Base-by-base conservation (phyloP, 805 yeast species). In the Monosporozyma solicola region DNA sequence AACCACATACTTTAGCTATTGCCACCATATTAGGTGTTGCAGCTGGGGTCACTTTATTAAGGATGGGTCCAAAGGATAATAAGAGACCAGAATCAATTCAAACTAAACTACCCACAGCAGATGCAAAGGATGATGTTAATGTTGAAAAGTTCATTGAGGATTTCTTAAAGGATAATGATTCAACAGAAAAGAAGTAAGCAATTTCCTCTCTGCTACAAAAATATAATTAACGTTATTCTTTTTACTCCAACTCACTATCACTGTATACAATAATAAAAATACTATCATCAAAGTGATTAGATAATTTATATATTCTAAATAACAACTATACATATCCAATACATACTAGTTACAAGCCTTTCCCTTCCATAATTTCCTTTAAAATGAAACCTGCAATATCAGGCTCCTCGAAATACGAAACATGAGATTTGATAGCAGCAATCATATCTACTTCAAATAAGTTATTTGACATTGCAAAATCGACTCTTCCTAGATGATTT, bases 381-480 rank as follows among this genome's bases (percentile, higher is more conserved):
- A 91, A 68, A 5, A 92, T 67, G 59, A 92, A 91, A 0, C 84
- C 85, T 0, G 95, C 90, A 39, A 92, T 82, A 61, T 90, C 90
- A 50, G 81, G 77, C 59, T 89, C 95, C 63, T 89, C 96, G 65
- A 92, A 84, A 66, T 92, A 92, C 48, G 88, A 82, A 13, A 87
- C 82, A 67, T 92, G 99, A 0, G 98, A 94, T 49, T 87, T 87
- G 8, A 92, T 73, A 0, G 96, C 94, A 3, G 89, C 79, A 10
- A 92, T 74, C 37, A 89, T 67, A 31, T 95, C 86, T 22, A 90
- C 77, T 60, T 90, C 96, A 57, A 91, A 78, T 24, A 84, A 75
- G 9, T 92, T 87, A 64, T 84, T 85, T 3, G 88, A 88, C 25
- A 92, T 71, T 3, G 84, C 76, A 66, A 86, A 89, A 66, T 92